Conservation (phyloP, 2,329 filamentous ascomycete genomes). For the Trichoderma sp. region DNA sequence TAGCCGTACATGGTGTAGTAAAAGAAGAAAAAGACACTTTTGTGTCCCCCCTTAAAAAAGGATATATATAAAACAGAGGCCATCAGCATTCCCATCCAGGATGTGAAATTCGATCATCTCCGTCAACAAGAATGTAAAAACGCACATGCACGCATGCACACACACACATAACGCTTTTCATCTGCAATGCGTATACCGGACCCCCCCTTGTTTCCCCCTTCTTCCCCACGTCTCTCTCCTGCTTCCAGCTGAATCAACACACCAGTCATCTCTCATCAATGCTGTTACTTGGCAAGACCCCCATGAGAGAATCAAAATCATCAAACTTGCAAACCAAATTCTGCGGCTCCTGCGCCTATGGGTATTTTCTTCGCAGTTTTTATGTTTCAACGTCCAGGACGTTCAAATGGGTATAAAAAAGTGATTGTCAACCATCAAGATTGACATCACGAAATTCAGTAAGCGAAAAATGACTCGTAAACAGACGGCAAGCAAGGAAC, state of each 20-base stretch:
- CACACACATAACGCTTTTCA: constrained; percentile 5
- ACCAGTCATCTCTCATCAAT: constrained; percentile 3
- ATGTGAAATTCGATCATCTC: not conserved
- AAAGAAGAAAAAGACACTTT: not conserved
- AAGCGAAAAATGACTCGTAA: constrained; percentile 32
- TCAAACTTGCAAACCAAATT: constrained; percentile 37
- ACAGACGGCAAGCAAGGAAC: constrained; percentile 27
- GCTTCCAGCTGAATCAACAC: not conserved
- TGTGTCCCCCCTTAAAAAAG: not conserved
- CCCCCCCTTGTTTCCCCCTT: not conserved
- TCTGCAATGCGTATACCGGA: not conserved
- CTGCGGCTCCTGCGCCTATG: constrained; percentile 36
- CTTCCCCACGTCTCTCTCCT: not conserved
- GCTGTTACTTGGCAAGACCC: constrained; percentile 5
- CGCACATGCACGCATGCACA: not conserved
- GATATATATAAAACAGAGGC: not conserved
- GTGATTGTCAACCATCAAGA: constrained; percentile 43
- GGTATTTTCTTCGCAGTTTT: constrained; percentile 42
- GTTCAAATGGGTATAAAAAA: constrained; percentile 44
- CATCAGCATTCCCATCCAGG: not conserved
- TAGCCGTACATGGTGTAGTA: constrained; percentile 17
- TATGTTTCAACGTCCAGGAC: constrained; percentile 39
- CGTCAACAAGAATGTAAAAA: constrained; percentile 15
- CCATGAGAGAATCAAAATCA: constrained; percentile 24
- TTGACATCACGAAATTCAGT: constrained; percentile 35